Percentiles rank a stretch among this genome's conserved stretches.
Evolutionary conservation across 2,329 filamentous ascomycete species (phyloP).

Genomic region (Paraphoma chrysanthemicola): DNA sequence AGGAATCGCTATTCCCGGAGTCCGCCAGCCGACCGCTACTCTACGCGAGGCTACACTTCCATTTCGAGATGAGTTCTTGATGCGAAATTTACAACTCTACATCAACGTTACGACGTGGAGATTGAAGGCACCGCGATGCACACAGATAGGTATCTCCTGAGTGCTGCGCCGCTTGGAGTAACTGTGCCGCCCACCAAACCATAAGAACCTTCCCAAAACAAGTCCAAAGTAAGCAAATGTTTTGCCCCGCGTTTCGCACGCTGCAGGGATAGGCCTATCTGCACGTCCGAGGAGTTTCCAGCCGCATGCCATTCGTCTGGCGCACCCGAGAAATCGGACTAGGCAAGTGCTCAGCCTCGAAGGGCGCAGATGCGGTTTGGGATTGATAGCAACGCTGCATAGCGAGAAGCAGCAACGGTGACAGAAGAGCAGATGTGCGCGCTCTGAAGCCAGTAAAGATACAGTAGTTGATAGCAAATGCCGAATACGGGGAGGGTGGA

Average conservation of each 20-base stretch:
- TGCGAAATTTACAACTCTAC: background rate
- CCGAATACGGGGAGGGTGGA: background rate
- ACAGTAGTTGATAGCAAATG: background rate
- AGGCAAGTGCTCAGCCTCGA: slow-evolving; percentile 1
- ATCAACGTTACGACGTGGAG: background rate
- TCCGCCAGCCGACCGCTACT: background rate
- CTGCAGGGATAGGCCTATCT: background rate
- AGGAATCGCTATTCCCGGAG: background rate
- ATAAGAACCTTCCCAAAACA: background rate
- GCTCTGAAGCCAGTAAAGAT: background rate
- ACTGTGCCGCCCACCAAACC: background rate
- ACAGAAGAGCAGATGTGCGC: background rate
- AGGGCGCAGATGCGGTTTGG: slow-evolving; percentile 2
- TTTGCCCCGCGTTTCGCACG: slow-evolving; percentile 7
- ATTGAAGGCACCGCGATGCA: slow-evolving; percentile 1
- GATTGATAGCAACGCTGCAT: slow-evolving; percentile 1
- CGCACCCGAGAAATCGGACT: background rate
- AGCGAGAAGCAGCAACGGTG: background rate
- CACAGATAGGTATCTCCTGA: background rate
- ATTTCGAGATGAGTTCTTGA: background rate
- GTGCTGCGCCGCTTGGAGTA: background rate
- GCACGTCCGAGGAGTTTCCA: background rate
- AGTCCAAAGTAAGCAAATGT: background rate
- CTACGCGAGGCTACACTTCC: background rate
- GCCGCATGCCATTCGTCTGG: background rate